These are phyloP conservation scores for Colletotrichum karsti DNA, from an alignment of 2,329 filamentous ascomycete genomes.

Conservation along the genomic window DNA sequence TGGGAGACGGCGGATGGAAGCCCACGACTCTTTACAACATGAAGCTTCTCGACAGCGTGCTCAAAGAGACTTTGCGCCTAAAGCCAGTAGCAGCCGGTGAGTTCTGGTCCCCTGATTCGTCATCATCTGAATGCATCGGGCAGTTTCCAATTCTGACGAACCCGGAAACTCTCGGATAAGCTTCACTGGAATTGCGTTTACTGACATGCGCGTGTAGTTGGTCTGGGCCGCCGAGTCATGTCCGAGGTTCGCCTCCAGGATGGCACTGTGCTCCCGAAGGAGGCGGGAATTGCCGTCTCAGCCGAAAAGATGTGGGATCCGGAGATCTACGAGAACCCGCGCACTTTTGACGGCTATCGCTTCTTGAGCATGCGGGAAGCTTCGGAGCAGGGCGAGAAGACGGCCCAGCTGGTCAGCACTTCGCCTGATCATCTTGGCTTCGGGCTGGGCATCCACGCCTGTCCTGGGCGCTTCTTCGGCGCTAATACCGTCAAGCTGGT, in stretches of 20 bases:
- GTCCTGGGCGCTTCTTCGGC: slow-evolving; percentile 53
- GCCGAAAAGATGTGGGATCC: slow-evolving; percentile 33
- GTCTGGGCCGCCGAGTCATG: slow-evolving; percentile 8
- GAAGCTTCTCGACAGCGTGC: slow-evolving; percentile 18
- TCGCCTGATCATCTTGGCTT: slow-evolving; percentile 42
- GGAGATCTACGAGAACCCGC: slow-evolving; percentile 33
- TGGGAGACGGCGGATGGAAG: slow-evolving; percentile 1
- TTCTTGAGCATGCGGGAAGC: slow-evolving; percentile 37
- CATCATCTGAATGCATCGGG: background rate
- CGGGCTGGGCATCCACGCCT: slow-evolving; percentile 50
- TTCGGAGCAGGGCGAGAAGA: slow-evolving; percentile 32
- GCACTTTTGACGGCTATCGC: slow-evolving; percentile 37
- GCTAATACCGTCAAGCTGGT: slow-evolving; percentile 48
- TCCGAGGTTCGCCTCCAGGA: slow-evolving; percentile 22
- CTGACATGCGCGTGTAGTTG: background rate
- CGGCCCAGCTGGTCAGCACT: slow-evolving; percentile 44
- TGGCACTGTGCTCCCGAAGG: slow-evolving; percentile 34
- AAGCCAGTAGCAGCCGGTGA: slow-evolving; percentile 17
- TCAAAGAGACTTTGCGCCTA: slow-evolving; percentile 25
- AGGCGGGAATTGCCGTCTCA: slow-evolving; percentile 30
- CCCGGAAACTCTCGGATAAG: background rate
- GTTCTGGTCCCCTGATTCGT: background rate
- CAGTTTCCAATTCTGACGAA: background rate
- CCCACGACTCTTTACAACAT: slow-evolving; percentile 8
- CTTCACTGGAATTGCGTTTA: background rate